phyloP scores from a whole-genome alignment of 1,284 basidiomycete genomes.

The Cryptococcus amylolentus region DNA sequence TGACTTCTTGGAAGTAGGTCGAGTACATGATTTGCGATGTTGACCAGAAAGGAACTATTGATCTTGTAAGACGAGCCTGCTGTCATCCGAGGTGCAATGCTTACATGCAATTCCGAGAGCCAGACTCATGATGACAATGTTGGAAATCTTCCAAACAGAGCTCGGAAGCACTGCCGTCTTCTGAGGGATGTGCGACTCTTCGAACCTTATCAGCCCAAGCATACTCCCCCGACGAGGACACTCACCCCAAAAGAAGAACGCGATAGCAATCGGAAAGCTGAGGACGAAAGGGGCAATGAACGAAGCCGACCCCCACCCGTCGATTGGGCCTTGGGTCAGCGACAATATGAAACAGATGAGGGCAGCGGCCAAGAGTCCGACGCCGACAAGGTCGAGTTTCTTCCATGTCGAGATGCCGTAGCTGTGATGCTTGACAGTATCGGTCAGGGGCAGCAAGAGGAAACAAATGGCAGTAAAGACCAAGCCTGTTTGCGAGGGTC shows the following conservation, averaged over 20 bases:
- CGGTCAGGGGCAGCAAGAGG: slow-evolving; percentile 32
- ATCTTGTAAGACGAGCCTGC: too few relatives aligned
- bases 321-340: slow-evolving; percentile 42
- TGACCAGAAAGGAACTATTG: slow-evolving; percentile 34
- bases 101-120: slow-evolving; percentile 19
- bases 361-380: slow-evolving; percentile 34
- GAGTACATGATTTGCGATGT: slow-evolving; percentile 35
- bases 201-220: background rate
- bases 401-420: slow-evolving; percentile 31
- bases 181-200: slow-evolving; percentile 27
- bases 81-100: background rate
- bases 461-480: slow-evolving; percentile 25
- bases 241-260: slow-evolving; percentile 41
- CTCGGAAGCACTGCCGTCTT: slow-evolving; percentile 30
- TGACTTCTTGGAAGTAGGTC: slow-evolving; percentile 15
- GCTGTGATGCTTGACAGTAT: slow-evolving; percentile 11
- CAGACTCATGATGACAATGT: slow-evolving; percentile 29
- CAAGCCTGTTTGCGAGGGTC: slow-evolving; percentile 6
- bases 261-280: slow-evolving; percentile 27
- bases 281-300: slow-evolving; percentile 48
- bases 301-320: slow-evolving; percentile 39
- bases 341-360: slow-evolving; percentile 45
- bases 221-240: background rate
- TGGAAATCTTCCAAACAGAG: slow-evolving; percentile 37
- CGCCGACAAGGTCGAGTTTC: slow-evolving; percentile 44